phyloP scores from a whole-genome alignment of 1,284 basidiomycete genomes.

The Schizophyllum commune region DNA sequence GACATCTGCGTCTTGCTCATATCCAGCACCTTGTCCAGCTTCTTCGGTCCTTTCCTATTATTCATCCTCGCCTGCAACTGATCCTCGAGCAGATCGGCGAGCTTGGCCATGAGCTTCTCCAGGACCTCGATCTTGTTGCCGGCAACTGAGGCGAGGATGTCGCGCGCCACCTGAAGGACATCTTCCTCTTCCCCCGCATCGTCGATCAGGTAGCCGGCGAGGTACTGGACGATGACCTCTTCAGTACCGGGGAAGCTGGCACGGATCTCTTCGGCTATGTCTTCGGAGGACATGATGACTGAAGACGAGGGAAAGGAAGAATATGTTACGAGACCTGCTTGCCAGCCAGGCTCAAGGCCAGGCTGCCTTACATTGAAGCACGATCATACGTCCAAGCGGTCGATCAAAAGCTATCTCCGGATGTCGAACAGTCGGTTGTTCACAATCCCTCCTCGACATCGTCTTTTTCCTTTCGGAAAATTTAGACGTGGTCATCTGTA shows the following conservation, averaged over 20 bases:
- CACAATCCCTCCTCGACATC: too few relatives aligned
- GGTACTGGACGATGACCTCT: conserved; percentile 89
- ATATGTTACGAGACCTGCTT: too few relatives aligned
- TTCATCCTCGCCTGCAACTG: conserved; percentile 51
- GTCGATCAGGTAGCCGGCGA: conserved; percentile 87
- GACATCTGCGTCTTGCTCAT: conserved; percentile 86
- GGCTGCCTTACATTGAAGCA: too few relatives aligned
- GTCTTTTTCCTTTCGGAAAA: too few relatives aligned
- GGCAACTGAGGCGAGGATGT: conserved; percentile 71
- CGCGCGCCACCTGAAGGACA: conserved; percentile 70
- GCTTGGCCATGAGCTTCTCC: conserved; percentile 58
- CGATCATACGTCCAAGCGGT: too few relatives aligned
- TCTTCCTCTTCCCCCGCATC: conserved; percentile 91
- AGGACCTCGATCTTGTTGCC: conserved; percentile 45
- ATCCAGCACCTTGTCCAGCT: conserved; percentile 91
- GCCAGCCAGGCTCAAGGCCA: too few relatives aligned
- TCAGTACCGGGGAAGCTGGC: conserved; percentile 81
- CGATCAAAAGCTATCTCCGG: too few relatives aligned
- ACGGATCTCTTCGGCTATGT: conserved; percentile 76
- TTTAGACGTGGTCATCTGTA: too few relatives aligned
- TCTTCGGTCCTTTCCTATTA: conserved; percentile 52
- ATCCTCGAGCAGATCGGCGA: conserved; percentile 61
- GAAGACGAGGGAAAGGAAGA: neutral
- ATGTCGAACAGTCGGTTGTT: too few relatives aligned
- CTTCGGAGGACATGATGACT: conserved; percentile 44